Conservation (phyloP, 306 rosid species). For the Sphenostylis stenocarpa region DNA sequence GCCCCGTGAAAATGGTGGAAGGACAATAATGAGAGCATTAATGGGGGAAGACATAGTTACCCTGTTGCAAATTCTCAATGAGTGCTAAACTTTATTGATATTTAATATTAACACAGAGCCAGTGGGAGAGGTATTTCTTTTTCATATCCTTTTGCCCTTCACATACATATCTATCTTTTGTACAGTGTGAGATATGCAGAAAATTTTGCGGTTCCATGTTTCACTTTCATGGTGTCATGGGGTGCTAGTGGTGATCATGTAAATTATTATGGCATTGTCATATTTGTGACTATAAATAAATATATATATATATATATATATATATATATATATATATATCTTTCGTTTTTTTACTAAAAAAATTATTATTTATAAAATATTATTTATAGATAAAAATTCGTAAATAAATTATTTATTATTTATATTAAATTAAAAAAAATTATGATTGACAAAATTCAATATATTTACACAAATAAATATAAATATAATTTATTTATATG, state of each 20-base stretch:
- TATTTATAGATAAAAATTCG: too few species aligned
- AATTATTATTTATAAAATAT: too few species aligned
- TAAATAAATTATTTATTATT: too few species aligned
- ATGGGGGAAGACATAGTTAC: too few species aligned
- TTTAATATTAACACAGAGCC: background rate
- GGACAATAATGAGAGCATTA: too few species aligned
- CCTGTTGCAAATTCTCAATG: background rate
- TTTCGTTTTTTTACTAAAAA: too few species aligned
- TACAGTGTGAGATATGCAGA: background rate
- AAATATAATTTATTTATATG: too few species aligned
- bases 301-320: too few species aligned
- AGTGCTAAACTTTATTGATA: background rate
- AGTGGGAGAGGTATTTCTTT: background rate
- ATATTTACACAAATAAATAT: too few species aligned
- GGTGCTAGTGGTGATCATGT: background rate
- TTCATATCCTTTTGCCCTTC: background rate
- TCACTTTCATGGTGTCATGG: constrained; percentile 13
- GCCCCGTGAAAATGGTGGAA: background rate
- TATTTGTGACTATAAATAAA: background rate
- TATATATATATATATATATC: too few species aligned
- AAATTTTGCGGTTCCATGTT: background rate
- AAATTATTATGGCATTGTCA: background rate
- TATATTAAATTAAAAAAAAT: too few species aligned
- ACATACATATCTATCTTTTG: background rate
- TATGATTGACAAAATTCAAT: too few species aligned